A percentile compares a stretch with the other conserved stretches of the same genome.
phyloP scores from a whole-genome alignment of 1,284 basidiomycete species.

The Ustilago crameri region DNA sequence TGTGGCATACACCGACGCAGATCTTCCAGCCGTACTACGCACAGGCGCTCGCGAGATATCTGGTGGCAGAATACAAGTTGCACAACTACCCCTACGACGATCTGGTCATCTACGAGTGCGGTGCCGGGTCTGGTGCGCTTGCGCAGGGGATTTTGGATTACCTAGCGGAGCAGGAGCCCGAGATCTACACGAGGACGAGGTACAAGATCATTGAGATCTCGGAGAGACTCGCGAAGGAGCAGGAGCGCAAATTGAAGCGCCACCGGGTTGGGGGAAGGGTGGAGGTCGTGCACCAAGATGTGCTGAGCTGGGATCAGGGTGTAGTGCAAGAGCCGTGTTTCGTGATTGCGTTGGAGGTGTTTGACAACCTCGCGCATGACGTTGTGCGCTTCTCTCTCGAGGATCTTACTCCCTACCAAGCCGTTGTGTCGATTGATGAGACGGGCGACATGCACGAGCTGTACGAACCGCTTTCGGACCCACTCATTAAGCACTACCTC shows the following conservation, averaged over 20 bases:
- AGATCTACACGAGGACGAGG: conserved; percentile 87
- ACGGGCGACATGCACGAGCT: conserved; percentile 86
- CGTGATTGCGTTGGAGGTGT: conserved; percentile 92
- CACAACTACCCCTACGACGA: conserved; percentile 94
- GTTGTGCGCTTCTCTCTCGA: conserved; percentile 86
- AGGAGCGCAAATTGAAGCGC: conserved; percentile 70
- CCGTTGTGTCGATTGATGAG: conserved; percentile 81
- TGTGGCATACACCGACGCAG: conserved; percentile 99
- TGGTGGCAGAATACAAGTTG: conserved; percentile 89
- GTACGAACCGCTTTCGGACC: conserved; percentile 86
- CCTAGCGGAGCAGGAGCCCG: conserved; percentile 81
- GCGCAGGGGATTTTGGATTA: conserved; percentile 88
- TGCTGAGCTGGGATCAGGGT: conserved; percentile 81
- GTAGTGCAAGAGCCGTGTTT: conserved; percentile 86
- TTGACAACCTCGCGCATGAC: conserved; percentile 98
- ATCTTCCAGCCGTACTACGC: conserved; percentile 98
- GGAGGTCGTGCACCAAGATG: conserved; percentile 80
- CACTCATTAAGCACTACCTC: conserved; percentile 79
- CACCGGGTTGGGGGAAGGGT: conserved; percentile 72
- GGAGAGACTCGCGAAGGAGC: conserved; percentile 78
- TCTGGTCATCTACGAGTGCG: conserved; percentile 94
- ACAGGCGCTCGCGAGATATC: conserved; percentile 85
- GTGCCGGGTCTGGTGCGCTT: conserved; percentile 95
- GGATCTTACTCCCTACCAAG: conserved; percentile 82
- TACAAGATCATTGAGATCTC: conserved; percentile 97